Percentiles rank a stretch among this genome's conserved stretches.
phyloP scores from a whole-genome alignment of 2,329 filamentous ascomycete species.

The Diaporthe helianthi region DNA sequence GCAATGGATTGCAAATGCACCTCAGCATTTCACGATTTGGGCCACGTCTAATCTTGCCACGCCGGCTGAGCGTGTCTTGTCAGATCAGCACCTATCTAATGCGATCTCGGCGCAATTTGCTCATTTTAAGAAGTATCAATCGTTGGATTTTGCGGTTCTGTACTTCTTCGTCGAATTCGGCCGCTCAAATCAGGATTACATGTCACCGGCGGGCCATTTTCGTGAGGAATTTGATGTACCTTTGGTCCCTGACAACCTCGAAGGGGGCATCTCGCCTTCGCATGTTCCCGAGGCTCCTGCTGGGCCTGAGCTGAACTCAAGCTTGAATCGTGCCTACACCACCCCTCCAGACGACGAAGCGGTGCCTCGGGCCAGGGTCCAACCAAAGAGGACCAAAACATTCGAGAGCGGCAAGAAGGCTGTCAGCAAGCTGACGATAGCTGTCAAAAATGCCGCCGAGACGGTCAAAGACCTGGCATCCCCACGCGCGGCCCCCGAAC shows the following conservation, averaged over 20 bases:
- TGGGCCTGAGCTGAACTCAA: too few species aligned
- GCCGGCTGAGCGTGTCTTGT: neutral
- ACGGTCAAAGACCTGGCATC: neutral
- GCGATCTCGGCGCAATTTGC: neutral
- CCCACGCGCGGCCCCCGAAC: neutral
- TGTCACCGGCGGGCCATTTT: neutral
- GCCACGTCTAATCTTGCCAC: neutral
- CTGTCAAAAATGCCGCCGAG: neutral
- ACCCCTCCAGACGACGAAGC: too few species aligned
- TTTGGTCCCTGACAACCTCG: neutral
- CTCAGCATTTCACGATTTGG: neutral
- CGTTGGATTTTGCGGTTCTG: neutral
- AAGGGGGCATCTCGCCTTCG: neutral
- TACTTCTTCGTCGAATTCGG: neutral
- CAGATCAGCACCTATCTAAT: neutral
- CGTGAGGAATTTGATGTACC: neutral
- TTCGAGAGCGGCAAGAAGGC: neutral
- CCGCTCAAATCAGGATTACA: neutral
- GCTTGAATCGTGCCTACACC: neutral
- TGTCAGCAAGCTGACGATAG: neutral
- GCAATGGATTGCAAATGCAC: too few species aligned
- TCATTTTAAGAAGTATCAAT: neutral
- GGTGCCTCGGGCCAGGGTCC: too few species aligned
- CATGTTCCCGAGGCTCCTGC: neutral
- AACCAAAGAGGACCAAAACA: neutral